Percentiles rank a stretch among this genome's conserved stretches.
These are phyloP conservation scores for Ascochyta rabiei DNA, from an alignment of 2,329 filamentous ascomycete genomes.

Conservation along the genomic window DNA sequence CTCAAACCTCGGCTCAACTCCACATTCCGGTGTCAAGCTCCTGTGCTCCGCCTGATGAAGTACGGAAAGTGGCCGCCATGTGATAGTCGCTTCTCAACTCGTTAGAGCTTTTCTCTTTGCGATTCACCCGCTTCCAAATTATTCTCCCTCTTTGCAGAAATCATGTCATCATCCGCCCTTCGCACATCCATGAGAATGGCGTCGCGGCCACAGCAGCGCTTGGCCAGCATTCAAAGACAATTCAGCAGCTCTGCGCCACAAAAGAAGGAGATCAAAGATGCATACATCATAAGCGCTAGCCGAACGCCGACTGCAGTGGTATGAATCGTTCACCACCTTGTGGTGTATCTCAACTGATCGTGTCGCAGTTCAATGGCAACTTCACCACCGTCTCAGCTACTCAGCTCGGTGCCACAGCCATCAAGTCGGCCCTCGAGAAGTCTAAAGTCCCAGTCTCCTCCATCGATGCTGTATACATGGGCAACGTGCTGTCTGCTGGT, in stretches of 20 bases:
- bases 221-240: slow-evolving; percentile 46
- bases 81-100: slow-evolving; percentile 32
- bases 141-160: neutral
- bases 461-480: slow-evolving; percentile 96
- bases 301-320: slow-evolving; percentile 92
- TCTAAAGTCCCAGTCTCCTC: slow-evolving; percentile 80
- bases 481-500: slow-evolving; percentile 84
- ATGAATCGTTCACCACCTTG: slow-evolving; percentile 19
- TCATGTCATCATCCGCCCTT: slow-evolving; percentile 42
- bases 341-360: slow-evolving; percentile 6
- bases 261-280: slow-evolving; percentile 77
- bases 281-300: slow-evolving; percentile 89
- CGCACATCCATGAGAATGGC: slow-evolving; percentile 45
- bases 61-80: slow-evolving; percentile 39
- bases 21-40: slow-evolving; percentile 32
- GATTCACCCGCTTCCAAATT: slow-evolving; percentile 1
- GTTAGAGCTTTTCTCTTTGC: slow-evolving; percentile 27
- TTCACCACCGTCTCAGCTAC: slow-evolving; percentile 83
- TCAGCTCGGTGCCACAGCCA: slow-evolving; percentile 86
- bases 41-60: slow-evolving; percentile 22
- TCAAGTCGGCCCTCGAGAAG: slow-evolving; percentile 87
- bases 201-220: slow-evolving; percentile 44
- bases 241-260: slow-evolving; percentile 43
- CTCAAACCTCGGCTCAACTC: slow-evolving; percentile 39
- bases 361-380: slow-evolving; percentile 86